Evolutionary conservation across 2,329 filamentous ascomycete genomes (phyloP), one percentile per base, ranked within the genome.

Genomic region (Sarocladium kiliense): DNA sequence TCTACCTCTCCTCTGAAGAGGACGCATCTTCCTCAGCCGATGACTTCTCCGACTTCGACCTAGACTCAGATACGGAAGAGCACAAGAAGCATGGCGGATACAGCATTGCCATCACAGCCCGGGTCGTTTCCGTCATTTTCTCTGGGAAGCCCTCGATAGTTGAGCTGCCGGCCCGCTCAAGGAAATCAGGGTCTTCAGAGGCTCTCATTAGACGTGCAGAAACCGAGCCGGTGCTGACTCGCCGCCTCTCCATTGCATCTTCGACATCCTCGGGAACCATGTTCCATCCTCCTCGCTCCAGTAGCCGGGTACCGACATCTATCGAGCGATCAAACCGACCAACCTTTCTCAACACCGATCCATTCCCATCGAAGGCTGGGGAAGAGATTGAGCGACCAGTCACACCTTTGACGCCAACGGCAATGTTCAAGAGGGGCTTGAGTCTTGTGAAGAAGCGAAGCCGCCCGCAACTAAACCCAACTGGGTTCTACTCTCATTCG

Each of bases 1-100:
- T 81, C 56, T 87, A 87, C 66, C 77, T 87, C 25, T 86, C 82
- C 2, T 85, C 82, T 0, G 84, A 87, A 60, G 84, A 87, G 64
- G 84, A 86, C 59, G 81, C 77, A 27, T 86, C 83, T 1, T 83
- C 83, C 1, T 81, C 79, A 18, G 78, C 80, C 45, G 82, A 83
- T 66, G 77, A 82, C 66, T 79, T 79, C 58, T 84, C 80, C 55
- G 79, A 82, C 62, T 77, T 77, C 62, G 77, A 78, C 47, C 69
- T 71, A 60, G 76, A 81, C 59, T 78, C 74, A 50, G 71, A 70
- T 19, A 74, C 66, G 57, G 74, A 73, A 53, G 61, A 67, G 36
- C 59, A 4, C 58, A 63, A 53, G 53, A 60, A 60, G 59, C 63
- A 10, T 58, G 61, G 3, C 53, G 56, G n/a, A 60, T 71, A 56